These are phyloP conservation scores for Fraxinus paxiana DNA, from an alignment of 305 asterid genomes.

Conservation along the genomic window DNA sequence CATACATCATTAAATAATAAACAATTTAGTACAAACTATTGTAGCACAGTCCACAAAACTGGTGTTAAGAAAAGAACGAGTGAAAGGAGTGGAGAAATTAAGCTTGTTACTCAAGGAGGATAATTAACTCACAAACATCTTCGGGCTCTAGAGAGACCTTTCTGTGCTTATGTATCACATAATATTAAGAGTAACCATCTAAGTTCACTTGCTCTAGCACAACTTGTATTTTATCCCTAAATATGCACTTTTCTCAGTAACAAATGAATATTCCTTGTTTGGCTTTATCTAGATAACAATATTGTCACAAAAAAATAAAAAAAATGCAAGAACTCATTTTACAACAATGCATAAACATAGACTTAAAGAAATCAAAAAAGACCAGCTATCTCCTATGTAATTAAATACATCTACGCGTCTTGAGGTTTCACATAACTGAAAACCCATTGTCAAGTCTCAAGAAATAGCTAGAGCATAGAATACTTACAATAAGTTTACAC, in stretches of 20 bases:
- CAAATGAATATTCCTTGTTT: background rate
- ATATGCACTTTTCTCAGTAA: background rate
- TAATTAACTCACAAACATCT: background rate
- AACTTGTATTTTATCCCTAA: background rate
- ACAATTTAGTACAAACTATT: background rate
- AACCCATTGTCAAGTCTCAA: background rate
- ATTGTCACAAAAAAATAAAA: background rate
- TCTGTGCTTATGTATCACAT: background rate
- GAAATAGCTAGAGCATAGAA: background rate
- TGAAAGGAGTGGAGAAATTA: background rate
- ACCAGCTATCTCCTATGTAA: background rate
- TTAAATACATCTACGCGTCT: background rate
- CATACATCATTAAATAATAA: background rate
- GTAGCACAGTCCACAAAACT: background rate
- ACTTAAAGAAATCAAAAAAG: background rate
- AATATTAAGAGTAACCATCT: background rate
- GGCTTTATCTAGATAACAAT: background rate
- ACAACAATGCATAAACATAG: background rate
- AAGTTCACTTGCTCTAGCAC: background rate
- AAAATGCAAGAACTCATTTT: background rate
- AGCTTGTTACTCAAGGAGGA: background rate
- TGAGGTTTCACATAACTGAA: background rate
- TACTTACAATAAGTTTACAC: background rate
- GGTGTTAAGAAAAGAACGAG: background rate
- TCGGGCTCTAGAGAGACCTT: background rate